Conservation (phyloP, 1,139 yeast genomes). For the Diutina mesorugosa region DNA sequence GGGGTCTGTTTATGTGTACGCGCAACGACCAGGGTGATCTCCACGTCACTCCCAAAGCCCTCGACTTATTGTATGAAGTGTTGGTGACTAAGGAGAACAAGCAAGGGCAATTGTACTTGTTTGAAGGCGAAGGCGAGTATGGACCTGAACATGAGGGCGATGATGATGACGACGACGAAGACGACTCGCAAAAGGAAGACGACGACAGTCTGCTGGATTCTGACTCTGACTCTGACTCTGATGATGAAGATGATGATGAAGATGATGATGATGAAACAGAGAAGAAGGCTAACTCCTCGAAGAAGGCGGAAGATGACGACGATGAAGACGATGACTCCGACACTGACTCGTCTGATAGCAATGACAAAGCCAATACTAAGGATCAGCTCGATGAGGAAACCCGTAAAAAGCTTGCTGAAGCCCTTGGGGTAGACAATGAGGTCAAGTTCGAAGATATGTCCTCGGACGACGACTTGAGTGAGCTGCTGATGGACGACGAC, state of each 20-base stretch:
- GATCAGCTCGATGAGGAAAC: constrained; percentile 53
- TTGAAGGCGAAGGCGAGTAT: constrained; percentile 49
- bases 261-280: constrained; percentile 14
- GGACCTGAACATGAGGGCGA: constrained; percentile 18
- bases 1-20: constrained; percentile 46
- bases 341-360: constrained; percentile 9
- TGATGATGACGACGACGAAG: constrained; percentile 12
- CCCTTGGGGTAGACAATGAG: constrained; percentile 54
- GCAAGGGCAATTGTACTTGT: constrained; percentile 68
- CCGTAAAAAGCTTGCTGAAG: constrained; percentile 62
- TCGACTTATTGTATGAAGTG: constrained; percentile 53
- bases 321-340: constrained; percentile 16
- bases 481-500: constrained; percentile 88
- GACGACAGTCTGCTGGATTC: constrained; percentile 10
- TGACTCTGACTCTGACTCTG: constrained; percentile 15
- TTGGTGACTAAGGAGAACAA: constrained; percentile 66
- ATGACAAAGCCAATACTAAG: constrained; percentile 7
- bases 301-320: constrained; percentile 12
- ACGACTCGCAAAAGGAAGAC: constrained; percentile 18
- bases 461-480: constrained; percentile 31
- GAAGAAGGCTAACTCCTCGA: background rate
- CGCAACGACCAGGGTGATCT: constrained; percentile 15
- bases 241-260: constrained; percentile 16
- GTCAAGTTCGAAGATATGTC: constrained; percentile 29
- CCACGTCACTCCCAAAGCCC: constrained; percentile 25